Conservation (phyloP, 108 stramenopile genomes). For the Epipyxis sp. region DNA sequence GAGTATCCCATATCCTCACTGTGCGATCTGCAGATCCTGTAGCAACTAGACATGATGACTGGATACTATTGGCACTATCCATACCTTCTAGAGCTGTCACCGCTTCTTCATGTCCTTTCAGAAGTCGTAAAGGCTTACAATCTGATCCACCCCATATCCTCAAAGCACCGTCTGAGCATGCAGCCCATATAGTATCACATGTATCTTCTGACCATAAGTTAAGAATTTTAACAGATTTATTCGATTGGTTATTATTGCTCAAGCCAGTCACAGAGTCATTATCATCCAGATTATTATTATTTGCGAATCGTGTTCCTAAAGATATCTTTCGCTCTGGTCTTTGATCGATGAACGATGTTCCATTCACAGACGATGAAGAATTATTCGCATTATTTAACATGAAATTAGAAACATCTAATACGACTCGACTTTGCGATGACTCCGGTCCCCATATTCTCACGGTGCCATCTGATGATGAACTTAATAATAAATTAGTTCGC, state of each 20-base stretch:
- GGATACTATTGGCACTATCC: not conserved
- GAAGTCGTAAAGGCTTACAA: not conserved
- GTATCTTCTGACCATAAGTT: slow-evolving; percentile 5
- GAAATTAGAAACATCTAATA: too few relatives aligned
- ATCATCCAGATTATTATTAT: too few relatives aligned
- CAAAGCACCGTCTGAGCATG: slow-evolving; percentile 12
- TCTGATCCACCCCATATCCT: not conserved
- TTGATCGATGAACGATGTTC: too few relatives aligned
- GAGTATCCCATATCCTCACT: not conserved
- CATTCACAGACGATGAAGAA: too few relatives aligned
- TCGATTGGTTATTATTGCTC: too few relatives aligned
- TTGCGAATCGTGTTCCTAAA: too few relatives aligned
- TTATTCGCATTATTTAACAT: too few relatives aligned
- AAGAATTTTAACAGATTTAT: not conserved
- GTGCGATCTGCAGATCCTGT: slow-evolving; percentile 8
- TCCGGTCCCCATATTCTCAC: slow-evolving; percentile 11
- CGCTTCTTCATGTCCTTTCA: slow-evolving; percentile 1
- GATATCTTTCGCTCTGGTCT: too few relatives aligned
- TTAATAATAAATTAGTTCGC: not conserved
- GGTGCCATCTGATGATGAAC: slow-evolving; percentile 2
- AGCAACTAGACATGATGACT: not conserved
- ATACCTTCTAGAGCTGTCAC: not conserved
- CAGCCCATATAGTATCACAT: slow-evolving; percentile 2
- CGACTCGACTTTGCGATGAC: too few relatives aligned
- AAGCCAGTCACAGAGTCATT: too few relatives aligned